Percentiles rank a stretch among this genome's conserved stretches.
phyloP scores from a whole-genome alignment of 1,284 basidiomycete genomes.

The Phellopilus nigrolimitatus region DNA sequence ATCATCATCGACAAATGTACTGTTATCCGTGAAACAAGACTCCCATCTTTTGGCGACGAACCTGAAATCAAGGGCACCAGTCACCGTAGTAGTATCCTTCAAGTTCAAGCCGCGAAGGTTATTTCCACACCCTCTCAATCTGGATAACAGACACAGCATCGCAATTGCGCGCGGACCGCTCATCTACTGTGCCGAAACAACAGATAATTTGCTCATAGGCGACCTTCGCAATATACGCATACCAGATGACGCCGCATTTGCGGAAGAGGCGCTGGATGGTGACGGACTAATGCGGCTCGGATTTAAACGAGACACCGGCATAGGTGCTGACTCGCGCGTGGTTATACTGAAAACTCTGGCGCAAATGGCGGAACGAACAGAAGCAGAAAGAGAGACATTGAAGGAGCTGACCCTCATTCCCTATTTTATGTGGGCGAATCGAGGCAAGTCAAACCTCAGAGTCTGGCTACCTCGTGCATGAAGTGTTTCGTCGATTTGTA shows the following conservation, averaged over 20 bases:
- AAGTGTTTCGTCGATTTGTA: too few species aligned
- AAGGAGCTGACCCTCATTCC: conserved; percentile 21
- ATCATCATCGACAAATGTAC: not conserved
- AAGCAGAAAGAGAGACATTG: not conserved
- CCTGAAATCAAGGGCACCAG: not conserved
- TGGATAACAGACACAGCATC: conserved; percentile 21
- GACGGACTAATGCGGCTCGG: conserved; percentile 11
- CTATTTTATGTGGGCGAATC: conserved; percentile 24
- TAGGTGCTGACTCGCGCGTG: not conserved
- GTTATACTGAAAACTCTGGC: conserved; percentile 3
- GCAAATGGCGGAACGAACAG: not conserved
- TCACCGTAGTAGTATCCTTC: conserved; percentile 5
- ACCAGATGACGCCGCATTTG: conserved; percentile 3
- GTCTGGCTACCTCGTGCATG: conserved; percentile 22
- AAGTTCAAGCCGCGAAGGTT: conserved; percentile 19
- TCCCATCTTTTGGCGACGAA: not conserved
- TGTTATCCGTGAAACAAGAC: not conserved
- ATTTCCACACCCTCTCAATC: conserved; percentile 21
- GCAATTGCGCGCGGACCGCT: conserved; percentile 23
- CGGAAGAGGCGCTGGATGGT: conserved; percentile 13
- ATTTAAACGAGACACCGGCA: conserved; percentile 2
- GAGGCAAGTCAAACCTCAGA: conserved; percentile 21
- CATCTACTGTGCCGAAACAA: conserved; percentile 24
- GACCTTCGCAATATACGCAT: conserved; percentile 22
- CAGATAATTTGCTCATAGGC: conserved; percentile 22